Evolutionary conservation across 176 grass and related monocot species (phyloP).

Genomic region (Pontederia paniculata): DNA sequence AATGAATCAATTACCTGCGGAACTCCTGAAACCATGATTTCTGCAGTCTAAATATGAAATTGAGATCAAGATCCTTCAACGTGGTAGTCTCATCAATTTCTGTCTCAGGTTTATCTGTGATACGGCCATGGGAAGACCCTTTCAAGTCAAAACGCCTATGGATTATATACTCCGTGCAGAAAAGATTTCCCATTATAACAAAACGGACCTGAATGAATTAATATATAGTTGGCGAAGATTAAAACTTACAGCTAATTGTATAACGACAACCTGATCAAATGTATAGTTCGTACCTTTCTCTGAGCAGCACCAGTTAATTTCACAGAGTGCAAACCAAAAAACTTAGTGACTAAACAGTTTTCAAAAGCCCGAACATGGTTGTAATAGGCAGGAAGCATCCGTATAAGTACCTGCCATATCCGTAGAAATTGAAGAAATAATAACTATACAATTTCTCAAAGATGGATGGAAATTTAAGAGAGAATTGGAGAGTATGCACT

Average conservation of each 20-base stretch:
- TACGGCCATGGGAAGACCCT: constrained; percentile 72
- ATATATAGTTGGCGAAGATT: neutral
- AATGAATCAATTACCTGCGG: constrained; percentile 24
- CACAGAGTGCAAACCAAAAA: constrained; percentile 72
- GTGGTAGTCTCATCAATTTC: constrained; percentile 67
- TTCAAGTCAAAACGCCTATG: constrained; percentile 72
- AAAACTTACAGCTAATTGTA: neutral
- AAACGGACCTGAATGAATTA: constrained; percentile 51
- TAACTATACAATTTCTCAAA: neutral
- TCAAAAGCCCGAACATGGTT: constrained; percentile 58
- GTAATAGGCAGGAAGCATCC: constrained; percentile 85
- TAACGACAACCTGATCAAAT: neutral
- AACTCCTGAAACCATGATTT: constrained; percentile 61
- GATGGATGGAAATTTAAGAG: neutral
- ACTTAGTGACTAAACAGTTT: constrained; percentile 61
- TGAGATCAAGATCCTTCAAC: constrained; percentile 79
- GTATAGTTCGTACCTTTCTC: constrained; percentile 44
- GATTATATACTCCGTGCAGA: constrained; percentile 42
- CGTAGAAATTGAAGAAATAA: neutral
- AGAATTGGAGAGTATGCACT: neutral
- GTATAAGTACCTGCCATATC: constrained; percentile 50
- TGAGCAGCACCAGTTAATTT: constrained; percentile 69
- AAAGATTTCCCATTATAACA: constrained; percentile 88
- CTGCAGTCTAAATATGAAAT: constrained; percentile 65
- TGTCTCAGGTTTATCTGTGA: constrained; percentile 62